phyloP scores from a whole-genome alignment of 176 grass and related monocot species.

The Zea mays region DNA sequence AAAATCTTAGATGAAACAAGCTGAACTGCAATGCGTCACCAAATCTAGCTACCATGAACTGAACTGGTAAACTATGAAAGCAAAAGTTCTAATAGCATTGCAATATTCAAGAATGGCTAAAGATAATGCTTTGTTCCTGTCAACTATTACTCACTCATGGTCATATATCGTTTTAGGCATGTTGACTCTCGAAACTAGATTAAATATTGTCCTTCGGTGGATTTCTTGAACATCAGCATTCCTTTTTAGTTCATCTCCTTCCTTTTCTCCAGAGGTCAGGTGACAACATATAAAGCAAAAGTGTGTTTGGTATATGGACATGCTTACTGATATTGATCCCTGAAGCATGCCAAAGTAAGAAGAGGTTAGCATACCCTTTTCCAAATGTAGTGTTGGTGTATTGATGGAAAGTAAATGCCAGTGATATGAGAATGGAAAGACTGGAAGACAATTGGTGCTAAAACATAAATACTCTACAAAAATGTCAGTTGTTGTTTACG shows the following conservation, averaged over 20 bases:
- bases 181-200: constrained; percentile 53
- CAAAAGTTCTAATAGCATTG: background rate
- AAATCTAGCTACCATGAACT: constrained; percentile 12
- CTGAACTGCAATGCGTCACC: background rate
- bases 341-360: constrained; percentile 50
- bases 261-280: constrained; percentile 90
- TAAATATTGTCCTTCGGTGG: constrained; percentile 82
- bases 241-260: constrained; percentile 77
- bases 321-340: constrained; percentile 98
- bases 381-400: constrained; percentile 11
- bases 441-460: constrained; percentile 12
- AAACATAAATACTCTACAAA: constrained; percentile 13
- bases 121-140: background rate
- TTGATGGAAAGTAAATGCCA: constrained; percentile 26
- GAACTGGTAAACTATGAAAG: constrained; percentile 3
- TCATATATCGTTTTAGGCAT: constrained; percentile 79
- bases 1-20: constrained; percentile 31
- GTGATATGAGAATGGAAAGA: background rate
- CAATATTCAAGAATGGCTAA: constrained; percentile 2
- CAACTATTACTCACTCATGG: constrained; percentile 72
- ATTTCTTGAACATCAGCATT: constrained; percentile 96
- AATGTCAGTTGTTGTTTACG: background rate
- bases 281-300: constrained; percentile 97
- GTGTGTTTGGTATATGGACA: constrained; percentile 91
- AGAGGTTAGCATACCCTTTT: constrained; percentile 15